A percentile compares a stretch with the other conserved stretches of the same genome.
These are phyloP conservation scores for Solanum arcanum DNA, from an alignment of 257 asterid genomes.

Conservation along the genomic window DNA sequence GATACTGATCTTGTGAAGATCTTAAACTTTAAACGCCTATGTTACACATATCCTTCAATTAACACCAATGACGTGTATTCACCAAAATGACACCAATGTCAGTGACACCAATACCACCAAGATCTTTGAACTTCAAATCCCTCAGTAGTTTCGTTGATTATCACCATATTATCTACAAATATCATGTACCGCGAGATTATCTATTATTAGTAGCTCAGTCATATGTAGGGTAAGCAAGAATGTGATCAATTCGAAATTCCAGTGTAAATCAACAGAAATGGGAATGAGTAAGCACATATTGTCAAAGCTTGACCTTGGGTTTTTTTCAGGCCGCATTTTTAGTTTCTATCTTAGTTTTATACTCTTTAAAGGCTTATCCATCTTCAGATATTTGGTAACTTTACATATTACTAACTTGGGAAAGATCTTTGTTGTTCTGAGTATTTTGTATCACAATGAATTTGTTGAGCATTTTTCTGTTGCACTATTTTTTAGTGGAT, in stretches of 20 bases:
- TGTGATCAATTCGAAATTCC: background rate
- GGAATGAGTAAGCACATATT: background rate
- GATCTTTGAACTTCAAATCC: no score
- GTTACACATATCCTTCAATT: background rate
- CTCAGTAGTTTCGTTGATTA: background rate
- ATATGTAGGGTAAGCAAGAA: background rate
- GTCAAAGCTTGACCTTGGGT: background rate
- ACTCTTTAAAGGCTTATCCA: background rate
- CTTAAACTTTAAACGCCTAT: background rate
- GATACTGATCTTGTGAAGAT: background rate
- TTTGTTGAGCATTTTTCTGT: background rate
- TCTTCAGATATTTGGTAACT: background rate
- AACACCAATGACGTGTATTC: background rate
- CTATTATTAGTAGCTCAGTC: background rate
- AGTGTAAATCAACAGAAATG: no score
- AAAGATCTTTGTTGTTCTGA: background rate
- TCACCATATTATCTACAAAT: background rate
- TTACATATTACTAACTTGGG: background rate
- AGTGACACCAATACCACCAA: no score
- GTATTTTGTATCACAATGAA: background rate
- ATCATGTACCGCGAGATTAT: background rate
- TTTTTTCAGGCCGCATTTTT: background rate
- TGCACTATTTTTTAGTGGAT: conserved; percentile 29
- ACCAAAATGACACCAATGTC: background rate
- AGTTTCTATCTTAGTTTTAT: background rate